A percentile compares a stretch with the other conserved stretches of the same genome.
Conservation (phyloP, 306 rosid species). For the Canavalia ensiformis region DNA sequence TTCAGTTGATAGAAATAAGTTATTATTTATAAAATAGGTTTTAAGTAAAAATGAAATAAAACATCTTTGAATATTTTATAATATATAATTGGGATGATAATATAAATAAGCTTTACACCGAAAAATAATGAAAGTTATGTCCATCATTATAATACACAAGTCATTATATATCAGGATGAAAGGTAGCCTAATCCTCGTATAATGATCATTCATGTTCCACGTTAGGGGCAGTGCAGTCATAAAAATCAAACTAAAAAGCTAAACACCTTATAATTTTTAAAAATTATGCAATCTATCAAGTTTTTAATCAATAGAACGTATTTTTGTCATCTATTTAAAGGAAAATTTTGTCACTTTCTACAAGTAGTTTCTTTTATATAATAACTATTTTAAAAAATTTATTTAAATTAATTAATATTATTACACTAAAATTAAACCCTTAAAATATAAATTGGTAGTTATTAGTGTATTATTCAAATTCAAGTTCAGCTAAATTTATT, state of each 20-base stretch:
- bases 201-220: not conserved
- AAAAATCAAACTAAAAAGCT: not conserved
- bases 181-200: not conserved
- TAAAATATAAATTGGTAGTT: too few species aligned
- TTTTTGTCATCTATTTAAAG: too few species aligned
- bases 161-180: not conserved
- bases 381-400: too few species aligned
- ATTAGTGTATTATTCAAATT: too few species aligned
- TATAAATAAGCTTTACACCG: conserved; percentile 14
- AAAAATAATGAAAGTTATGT: not conserved
- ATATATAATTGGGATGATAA: not conserved
- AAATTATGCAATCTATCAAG: not conserved
- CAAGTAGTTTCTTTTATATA: too few species aligned
- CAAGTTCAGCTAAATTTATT: too few species aligned
- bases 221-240: not conserved
- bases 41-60: not conserved
- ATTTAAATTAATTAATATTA: too few species aligned
- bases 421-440: too few species aligned
- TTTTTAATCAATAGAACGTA: too few species aligned
- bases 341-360: too few species aligned
- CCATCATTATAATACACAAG: not conserved
- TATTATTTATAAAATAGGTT: not conserved
- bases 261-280: not conserved
- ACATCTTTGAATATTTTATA: not conserved
- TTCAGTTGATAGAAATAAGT: too few species aligned